Conservation (phyloP, 176 grass and related monocot genomes). For the Zea luxurians region DNA sequence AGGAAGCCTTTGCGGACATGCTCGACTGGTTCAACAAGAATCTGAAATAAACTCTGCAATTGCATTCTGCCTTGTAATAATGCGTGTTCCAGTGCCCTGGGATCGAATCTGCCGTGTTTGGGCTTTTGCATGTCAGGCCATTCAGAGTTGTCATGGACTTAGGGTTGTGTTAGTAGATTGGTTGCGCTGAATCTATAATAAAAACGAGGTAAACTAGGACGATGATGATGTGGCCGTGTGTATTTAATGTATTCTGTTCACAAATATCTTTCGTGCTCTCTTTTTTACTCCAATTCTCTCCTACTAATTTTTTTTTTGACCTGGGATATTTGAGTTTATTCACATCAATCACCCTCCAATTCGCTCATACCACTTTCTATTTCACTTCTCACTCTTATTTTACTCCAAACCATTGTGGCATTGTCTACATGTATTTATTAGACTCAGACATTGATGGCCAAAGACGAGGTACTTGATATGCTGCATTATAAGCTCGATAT, state of each 20-base stretch:
- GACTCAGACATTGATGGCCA: too few species aligned
- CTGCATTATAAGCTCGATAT: too few species aligned
- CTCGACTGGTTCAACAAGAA: conserved; percentile 59
- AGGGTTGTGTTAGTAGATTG: not conserved
- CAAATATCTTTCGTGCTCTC: too few species aligned
- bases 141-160: not conserved
- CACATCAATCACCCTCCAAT: too few species aligned
- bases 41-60: conserved; percentile 36
- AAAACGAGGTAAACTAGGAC: not conserved
- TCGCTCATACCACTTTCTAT: too few species aligned
- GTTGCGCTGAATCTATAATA: conserved; percentile 12
- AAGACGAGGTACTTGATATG: too few species aligned
- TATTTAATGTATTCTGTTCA: not conserved
- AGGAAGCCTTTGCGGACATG: conserved; percentile 60
- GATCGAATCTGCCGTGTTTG: not conserved
- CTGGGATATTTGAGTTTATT: too few species aligned
- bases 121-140: not conserved
- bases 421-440: too few species aligned
- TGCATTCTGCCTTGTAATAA: not conserved
- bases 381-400: too few species aligned
- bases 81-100: not conserved
- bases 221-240: not conserved
- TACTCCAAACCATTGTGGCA: too few species aligned
- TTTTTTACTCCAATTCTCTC: too few species aligned
- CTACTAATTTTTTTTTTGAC: too few species aligned